phyloP scores from a whole-genome alignment of 352 stramenopile species.

The Globisporangium canariense region DNA sequence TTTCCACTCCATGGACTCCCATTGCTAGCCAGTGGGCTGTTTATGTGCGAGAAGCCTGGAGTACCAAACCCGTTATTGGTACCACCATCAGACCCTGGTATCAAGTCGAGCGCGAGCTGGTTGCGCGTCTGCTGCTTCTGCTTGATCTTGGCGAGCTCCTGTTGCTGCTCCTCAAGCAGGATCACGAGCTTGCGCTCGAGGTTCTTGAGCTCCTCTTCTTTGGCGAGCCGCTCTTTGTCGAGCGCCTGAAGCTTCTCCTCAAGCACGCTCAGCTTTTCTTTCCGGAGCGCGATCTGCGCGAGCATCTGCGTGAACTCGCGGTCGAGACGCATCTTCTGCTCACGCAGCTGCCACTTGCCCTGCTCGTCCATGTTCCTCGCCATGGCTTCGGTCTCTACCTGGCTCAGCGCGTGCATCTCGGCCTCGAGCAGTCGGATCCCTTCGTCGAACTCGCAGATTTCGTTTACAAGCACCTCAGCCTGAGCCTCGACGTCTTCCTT shows the following conservation, averaged over 20 bases:
- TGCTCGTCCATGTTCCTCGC: constrained; percentile 80
- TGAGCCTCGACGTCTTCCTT: constrained; percentile 88
- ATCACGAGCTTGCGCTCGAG: constrained; percentile 94
- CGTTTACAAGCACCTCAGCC: constrained; percentile 85
- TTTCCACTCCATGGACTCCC: constrained; percentile 16
- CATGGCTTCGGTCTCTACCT: constrained; percentile 88
- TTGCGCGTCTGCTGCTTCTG: constrained; percentile 45
- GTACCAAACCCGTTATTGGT: neutral
- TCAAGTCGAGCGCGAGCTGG: constrained; percentile 48
- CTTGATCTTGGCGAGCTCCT: constrained; percentile 80
- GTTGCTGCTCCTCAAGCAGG: constrained; percentile 93
- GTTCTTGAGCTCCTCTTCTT: constrained; percentile 91
- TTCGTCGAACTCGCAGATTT: constrained; percentile 94
- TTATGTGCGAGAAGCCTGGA: neutral
- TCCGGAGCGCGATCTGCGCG: constrained; percentile 91
- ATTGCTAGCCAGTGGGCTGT: neutral
- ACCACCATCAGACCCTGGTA: constrained; percentile 13
- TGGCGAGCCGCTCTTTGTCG: constrained; percentile 82
- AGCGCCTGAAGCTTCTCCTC: constrained; percentile 87
- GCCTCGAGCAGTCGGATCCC: constrained; percentile 87
- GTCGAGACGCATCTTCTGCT: constrained; percentile 94
- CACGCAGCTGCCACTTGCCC: constrained; percentile 79
- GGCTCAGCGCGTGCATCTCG: constrained; percentile 91
- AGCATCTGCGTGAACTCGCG: constrained; percentile 94
- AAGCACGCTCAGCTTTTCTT: constrained; percentile 80